These are phyloP conservation scores for Elsinoe ampelina DNA, from an alignment of 2,329 filamentous ascomycete species.

Conservation along the genomic window DNA sequence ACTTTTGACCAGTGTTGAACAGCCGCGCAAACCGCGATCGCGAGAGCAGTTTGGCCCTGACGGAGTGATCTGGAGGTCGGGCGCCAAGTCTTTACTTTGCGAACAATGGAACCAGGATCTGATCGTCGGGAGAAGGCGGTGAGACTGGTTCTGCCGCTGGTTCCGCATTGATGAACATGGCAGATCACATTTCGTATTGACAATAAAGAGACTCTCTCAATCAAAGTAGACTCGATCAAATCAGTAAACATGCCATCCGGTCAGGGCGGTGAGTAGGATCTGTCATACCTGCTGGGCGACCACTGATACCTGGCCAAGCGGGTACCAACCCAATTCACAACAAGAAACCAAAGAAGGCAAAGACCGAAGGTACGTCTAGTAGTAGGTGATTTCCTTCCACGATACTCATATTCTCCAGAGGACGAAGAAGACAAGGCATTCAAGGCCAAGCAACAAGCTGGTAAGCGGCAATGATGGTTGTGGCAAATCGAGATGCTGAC, in stretches of 20 bases:
- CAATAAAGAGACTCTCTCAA: too few relatives aligned
- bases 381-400: not conserved
- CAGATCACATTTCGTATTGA: too few relatives aligned
- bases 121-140: not conserved
- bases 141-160: not conserved
- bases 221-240: not conserved
- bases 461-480: slow-evolving; percentile 43
- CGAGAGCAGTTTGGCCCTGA: not conserved
- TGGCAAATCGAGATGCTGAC: slow-evolving; percentile 9
- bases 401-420: slow-evolving; percentile 30
- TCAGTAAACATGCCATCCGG: slow-evolving; percentile 40
- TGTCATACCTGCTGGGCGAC: not conserved
- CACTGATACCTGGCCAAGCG: slow-evolving; percentile 28
- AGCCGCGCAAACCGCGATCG: slow-evolving; percentile 4
- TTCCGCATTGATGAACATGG: not conserved
- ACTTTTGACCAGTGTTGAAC: not conserved
- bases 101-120: not conserved
- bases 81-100: not conserved
- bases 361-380: slow-evolving; percentile 51
- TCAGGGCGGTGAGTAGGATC: slow-evolving; percentile 36
- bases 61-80: slow-evolving; percentile 4
- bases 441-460: slow-evolving; percentile 74
- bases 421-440: slow-evolving; percentile 81
- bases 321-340: slow-evolving; percentile 48
- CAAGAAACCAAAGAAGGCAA: slow-evolving; percentile 79